These are phyloP conservation scores for Euphorbia lathyris DNA, from an alignment of 345 rosid genomes.

Conservation along the genomic window DNA sequence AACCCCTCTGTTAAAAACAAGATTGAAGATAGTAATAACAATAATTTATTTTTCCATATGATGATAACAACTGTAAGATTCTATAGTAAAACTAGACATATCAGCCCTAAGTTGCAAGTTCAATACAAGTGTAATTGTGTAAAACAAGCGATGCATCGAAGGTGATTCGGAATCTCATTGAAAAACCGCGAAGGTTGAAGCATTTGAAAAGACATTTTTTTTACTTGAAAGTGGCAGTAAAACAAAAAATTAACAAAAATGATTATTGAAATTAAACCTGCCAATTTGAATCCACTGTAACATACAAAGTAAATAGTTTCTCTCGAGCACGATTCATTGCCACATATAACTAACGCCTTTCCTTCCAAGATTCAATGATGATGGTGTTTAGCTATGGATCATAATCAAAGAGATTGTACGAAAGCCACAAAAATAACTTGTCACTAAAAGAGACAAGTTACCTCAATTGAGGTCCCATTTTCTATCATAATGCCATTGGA, in stretches of 20 bases:
- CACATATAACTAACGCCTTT: constrained; percentile 80
- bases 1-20: too few relatives aligned
- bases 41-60: too few relatives aligned
- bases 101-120: neutral
- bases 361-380: constrained; percentile 55
- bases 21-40: too few relatives aligned
- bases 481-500: constrained; percentile 46
- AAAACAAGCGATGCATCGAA: constrained; percentile 30
- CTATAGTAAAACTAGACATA: neutral
- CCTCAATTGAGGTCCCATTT: constrained; percentile 67
- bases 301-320: constrained; percentile 72
- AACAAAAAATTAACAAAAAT: constrained; percentile 14
- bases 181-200: constrained; percentile 93
- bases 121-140: neutral
- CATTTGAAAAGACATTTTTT: constrained; percentile 45
- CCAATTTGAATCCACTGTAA: constrained; percentile 82
- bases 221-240: constrained; percentile 20
- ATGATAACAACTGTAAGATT: too few relatives aligned
- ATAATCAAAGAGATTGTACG: neutral
- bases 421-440: constrained; percentile 5
- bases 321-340: constrained; percentile 97
- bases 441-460: constrained; percentile 23
- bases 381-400: constrained; percentile 16
- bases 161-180: constrained; percentile 82
- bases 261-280: constrained; percentile 55